Evolutionary conservation across 805 yeast genomes (phyloP).

Genomic region (Metschnikowia continentalis): DNA sequence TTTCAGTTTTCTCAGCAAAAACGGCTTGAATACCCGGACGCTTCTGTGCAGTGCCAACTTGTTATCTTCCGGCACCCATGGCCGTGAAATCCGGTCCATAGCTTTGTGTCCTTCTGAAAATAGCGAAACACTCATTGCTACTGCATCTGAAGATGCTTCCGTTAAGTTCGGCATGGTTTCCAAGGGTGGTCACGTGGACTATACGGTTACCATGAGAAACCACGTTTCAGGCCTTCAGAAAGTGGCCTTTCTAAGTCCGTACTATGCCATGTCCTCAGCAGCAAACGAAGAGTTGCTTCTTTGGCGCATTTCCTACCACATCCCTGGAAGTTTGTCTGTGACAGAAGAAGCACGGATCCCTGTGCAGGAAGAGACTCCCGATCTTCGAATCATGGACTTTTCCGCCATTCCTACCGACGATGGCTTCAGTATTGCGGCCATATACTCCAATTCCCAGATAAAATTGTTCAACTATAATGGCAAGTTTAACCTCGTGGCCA

Average conservation of each 20-base stretch:
- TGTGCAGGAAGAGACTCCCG: conserved; percentile 60
- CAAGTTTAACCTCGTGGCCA: conserved; percentile 41
- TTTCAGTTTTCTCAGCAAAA: conserved; percentile 56
- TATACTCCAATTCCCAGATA: conserved; percentile 81
- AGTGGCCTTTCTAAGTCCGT: conserved; percentile 55
- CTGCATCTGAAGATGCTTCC: conserved; percentile 89
- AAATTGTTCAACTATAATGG: conserved; percentile 57
- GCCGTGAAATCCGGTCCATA: conserved; percentile 82
- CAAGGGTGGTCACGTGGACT: conserved; percentile 39
- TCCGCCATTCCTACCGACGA: conserved; percentile 35
- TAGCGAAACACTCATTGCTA: conserved; percentile 45
- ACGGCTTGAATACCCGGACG: conserved; percentile 39
- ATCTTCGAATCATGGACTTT: conserved; percentile 87
- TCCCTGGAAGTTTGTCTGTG: conserved; percentile 41
- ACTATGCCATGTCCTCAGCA: conserved; percentile 49
- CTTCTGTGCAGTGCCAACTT: conserved; percentile 23
- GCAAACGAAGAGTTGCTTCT: conserved; percentile 85
- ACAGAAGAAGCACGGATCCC: conserved; percentile 49
- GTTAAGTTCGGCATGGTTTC: conserved; percentile 50
- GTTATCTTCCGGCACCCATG: conserved; percentile 69
- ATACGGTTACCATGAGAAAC: conserved; percentile 61
- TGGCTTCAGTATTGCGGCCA: conserved; percentile 60
- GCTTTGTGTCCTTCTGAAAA: conserved; percentile 42
- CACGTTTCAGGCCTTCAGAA: conserved; percentile 90
- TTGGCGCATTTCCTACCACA: conserved; percentile 57